Percentiles rank a stretch among this genome's conserved stretches.
Evolutionary conservation across 1,139 yeast species (phyloP).

Genomic region (Saccharomyces uvarum): DNA sequence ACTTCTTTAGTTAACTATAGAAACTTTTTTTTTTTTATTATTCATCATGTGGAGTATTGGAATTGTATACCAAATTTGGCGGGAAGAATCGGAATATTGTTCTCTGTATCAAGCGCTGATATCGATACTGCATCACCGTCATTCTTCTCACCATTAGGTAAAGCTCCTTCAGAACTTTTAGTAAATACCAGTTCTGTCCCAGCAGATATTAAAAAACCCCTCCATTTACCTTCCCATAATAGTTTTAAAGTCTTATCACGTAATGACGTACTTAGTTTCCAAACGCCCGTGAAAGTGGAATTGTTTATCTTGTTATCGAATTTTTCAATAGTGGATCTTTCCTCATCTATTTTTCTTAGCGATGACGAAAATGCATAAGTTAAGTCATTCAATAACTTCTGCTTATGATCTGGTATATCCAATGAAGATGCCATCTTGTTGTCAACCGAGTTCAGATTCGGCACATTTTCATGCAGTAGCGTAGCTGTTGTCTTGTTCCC

Average conservation of each 20-base stretch:
- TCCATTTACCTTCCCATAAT: slow-evolving; percentile 83
- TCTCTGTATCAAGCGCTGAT: not conserved
- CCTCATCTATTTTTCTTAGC: slow-evolving; percentile 26
- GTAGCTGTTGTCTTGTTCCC: not conserved
- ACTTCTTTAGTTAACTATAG: not conserved
- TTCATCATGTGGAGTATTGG: slow-evolving; percentile 23
- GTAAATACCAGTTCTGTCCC: slow-evolving; percentile 44
- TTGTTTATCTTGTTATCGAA: slow-evolving; percentile 47
- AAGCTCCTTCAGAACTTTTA: slow-evolving; percentile 1
- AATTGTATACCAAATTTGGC: slow-evolving; percentile 28
- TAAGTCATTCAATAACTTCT: slow-evolving; percentile 25
- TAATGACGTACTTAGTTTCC: slow-evolving; percentile 67
- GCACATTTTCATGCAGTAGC: not conserved
- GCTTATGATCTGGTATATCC: slow-evolving; percentile 5
- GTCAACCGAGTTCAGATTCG: not conserved
- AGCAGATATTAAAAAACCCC: slow-evolving; percentile 70
- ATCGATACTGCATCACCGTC: not conserved
- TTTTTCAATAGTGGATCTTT: slow-evolving; percentile 43
- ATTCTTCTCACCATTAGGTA: not conserved
- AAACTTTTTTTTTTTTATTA: not conserved
- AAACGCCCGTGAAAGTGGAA: slow-evolving; percentile 58
- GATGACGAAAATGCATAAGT: slow-evolving; percentile 30
- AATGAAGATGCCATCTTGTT: not conserved
- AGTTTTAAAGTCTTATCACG: slow-evolving; percentile 54
- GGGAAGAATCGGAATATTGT: slow-evolving; percentile 12